Base-by-base conservation (phyloP, 306 rosid genomes). In the Senna siamea region DNA sequence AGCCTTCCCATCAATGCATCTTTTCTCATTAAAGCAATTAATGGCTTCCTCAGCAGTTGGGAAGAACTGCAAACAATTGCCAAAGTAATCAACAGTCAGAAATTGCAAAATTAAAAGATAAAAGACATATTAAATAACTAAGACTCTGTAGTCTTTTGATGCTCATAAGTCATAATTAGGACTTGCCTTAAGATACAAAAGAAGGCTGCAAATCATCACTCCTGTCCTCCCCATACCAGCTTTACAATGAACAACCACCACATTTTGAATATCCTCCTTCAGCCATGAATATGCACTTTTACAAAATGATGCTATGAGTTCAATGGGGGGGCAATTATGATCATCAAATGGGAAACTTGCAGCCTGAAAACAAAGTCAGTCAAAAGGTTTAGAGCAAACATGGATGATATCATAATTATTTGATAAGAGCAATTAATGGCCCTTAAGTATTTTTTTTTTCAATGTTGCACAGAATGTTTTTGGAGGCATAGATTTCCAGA, bases 221-320 rank as follows among this genome's bases (percentile, higher is more conserved):
- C 98, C 98, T 35, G 98, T 94, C 84, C 98, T 91, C 57, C 88
- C 97, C 95, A 94, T 81, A 66, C 97, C 98, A 81, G 98, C 98
- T 87, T 94, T 91, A 85, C 97, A 94, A 85, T 94, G 98, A 78
- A 91, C 90, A 68, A 89, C 98, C 53, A 94, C 96, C 43, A 91
- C 97, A 78, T 94, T 91, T 80, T 91, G 93, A 69, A 91, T 91
- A 72, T 92, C 98, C 82, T 88, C 96, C 86, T 94, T 94, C 74
- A 94, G 84, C 98, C 98, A 94, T 68, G 92, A 77, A 83, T 87
- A 81, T 50, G 95, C 92, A 86, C 98, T 94, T 88, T 65, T 91
- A 88, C 97, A 91, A 79, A 94, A 94, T 73, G 90, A 94, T 75
- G 73, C 81, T 76, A 89, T 84, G 71, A 94, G 96, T 72, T 89